phyloP scores from a whole-genome alignment of 2,329 filamentous ascomycete species.

The Aspergillus sp. region DNA sequence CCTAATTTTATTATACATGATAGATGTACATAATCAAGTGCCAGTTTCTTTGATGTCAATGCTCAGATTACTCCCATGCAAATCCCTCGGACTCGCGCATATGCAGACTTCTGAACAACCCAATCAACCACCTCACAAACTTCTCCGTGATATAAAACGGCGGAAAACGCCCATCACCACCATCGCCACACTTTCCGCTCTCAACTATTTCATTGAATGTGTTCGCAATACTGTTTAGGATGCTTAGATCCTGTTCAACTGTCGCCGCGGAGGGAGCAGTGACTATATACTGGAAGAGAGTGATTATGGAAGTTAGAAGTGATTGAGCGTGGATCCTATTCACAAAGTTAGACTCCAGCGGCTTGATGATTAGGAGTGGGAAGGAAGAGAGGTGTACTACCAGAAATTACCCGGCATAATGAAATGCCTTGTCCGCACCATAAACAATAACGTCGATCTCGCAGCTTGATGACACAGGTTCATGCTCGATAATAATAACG shows the following conservation, averaged over 20 bases:
- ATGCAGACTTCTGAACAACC: too few species aligned
- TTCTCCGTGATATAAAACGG: constrained; percentile 15
- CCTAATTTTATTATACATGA: too few species aligned
- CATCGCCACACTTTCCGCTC: constrained; percentile 2
- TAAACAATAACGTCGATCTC: constrained; percentile 16
- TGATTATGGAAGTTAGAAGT: constrained; percentile 14
- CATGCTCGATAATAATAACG: constrained; percentile 15
- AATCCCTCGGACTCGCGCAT: too few species aligned
- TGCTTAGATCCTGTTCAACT: constrained; percentile 11
- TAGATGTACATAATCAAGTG: too few species aligned
- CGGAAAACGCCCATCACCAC: constrained; percentile 10
- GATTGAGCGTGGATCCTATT: constrained; percentile 19
- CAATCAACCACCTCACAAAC: constrained; percentile 12
- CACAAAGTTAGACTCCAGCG: background rate
- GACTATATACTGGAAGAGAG: constrained; percentile 17
- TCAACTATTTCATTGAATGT: constrained; percentile 8
- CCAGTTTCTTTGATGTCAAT: too few species aligned
- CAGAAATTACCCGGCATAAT: constrained; percentile 18
- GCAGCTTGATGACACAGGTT: constrained; percentile 17
- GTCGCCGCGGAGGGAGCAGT: constrained; percentile 7
- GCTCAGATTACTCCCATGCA: too few species aligned
- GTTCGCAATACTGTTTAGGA: constrained; percentile 9
- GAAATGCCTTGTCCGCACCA: constrained; percentile 12
- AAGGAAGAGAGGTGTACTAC: constrained; percentile 5
- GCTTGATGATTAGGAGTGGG: background rate